Evolutionary conservation across 495 filamentous ascomycete species (phyloP).

Genomic region (Pyrenula massariospora): DNA sequence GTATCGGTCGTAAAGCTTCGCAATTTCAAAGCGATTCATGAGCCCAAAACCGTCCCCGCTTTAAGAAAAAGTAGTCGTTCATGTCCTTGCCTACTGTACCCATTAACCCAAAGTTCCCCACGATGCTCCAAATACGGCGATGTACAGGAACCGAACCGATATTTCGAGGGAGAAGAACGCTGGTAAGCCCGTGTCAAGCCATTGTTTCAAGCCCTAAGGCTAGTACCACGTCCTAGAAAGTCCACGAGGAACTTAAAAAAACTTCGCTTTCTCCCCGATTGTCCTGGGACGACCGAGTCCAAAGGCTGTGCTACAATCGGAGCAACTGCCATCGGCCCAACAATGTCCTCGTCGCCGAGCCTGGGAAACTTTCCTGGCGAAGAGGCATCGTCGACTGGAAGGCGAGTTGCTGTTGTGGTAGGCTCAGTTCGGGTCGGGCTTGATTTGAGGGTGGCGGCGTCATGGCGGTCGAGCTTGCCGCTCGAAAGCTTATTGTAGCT

Average conservation of each 20-base stretch:
- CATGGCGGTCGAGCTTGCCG: constrained; percentile 10
- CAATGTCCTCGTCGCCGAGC: constrained; percentile 80
- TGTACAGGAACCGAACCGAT: no score
- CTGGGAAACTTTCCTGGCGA: constrained; percentile 63
- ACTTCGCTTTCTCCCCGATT: constrained; percentile 27
- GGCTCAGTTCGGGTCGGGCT: constrained; percentile 40
- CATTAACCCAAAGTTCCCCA: no score
- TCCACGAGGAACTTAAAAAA: constrained; percentile 37
- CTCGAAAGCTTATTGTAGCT: constrained; percentile 15
- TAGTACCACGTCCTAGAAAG: constrained; percentile 5
- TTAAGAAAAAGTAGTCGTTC: no score
- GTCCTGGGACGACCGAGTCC: constrained; percentile 15
- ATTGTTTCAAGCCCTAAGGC: background rate
- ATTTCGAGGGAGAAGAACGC: no score
- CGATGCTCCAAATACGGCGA: no score
- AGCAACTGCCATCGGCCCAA: constrained; percentile 68
- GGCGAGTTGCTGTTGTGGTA: constrained; percentile 12
- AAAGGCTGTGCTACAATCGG: constrained; percentile 7
- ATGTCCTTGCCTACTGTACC: no score
- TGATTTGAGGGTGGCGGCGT: constrained; percentile 28
- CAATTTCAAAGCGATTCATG: background rate
- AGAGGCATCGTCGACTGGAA: constrained; percentile 44
- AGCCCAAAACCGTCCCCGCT: no score
- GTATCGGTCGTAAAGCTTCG: background rate
- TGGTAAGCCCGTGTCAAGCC: no score